Base-by-base conservation (phyloP, 768 basidiomycete species). In the Termitomyces sp. region DNA sequence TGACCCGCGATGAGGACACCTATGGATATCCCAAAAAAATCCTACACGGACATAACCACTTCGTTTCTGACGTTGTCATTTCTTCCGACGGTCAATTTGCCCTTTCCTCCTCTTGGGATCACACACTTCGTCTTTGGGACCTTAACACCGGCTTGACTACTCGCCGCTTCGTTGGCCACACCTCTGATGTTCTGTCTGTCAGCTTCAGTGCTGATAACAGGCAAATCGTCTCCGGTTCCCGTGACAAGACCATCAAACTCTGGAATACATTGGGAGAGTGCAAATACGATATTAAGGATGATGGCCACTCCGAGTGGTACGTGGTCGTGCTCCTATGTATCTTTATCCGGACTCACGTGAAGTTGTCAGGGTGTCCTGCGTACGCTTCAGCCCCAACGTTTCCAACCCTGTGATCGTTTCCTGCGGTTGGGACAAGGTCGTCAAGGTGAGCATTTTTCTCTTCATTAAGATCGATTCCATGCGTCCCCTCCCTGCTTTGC, bases 211-310 rank as follows among this genome's bases (percentile, higher is more conserved):
- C 97, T 62, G 97, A 99, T 80, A 98, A 99, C 88, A 84, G 97
- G 74, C 97, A 98, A 77, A 99, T 99, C 74, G 97, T 99, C 69
- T 97, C 95, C 56, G 97, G 95, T 58, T 96, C 95, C 64, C 92
- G 97, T 67, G 97, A 99, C 86, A 84, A 83, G 75, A 89, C 92
- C 44, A 99, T 99, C 84, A 99, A 98, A 78, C 92, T 99, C 72
- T 99, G 97, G 97, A 99, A 99, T 83, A 99, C 97, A 63, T 89
- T 99, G 66, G 97, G 97, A 72, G 97, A 99, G 79, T 99, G 97
- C 84, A 99, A 99, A 78, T 98, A 94, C 76, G 93, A 98, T 76
- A 99, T 99, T 78, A 93, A 94, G 80, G 96, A 99, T 68, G 97
- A 98, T 69, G 95, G 96, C 63, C 97, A 99, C 83, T 81, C 87